Base-by-base conservation (phyloP, 2,329 filamentous ascomycete genomes). In the Didymella pinodella region DNA sequence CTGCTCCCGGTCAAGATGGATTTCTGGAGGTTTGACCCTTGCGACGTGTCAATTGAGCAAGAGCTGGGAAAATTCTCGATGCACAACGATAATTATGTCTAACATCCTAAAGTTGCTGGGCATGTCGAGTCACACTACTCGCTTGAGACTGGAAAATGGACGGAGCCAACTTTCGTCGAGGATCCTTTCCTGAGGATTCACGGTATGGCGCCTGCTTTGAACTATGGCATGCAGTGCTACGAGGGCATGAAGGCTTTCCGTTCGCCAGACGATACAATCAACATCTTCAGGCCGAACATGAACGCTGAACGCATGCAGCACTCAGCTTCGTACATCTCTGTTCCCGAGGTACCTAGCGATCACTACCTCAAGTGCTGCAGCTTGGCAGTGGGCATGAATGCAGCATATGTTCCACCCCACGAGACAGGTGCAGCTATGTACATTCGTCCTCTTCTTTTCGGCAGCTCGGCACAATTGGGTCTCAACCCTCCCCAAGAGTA, bases 221-320 rank as follows among this genome's bases (percentile, higher is more conserved):
- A 99, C 84, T 99, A 99, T 78, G 74, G 94, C 58, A 93, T 97
- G 76, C 95, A 98, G 81, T 94, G 92, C 71, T 99, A 96, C 83
- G 95, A 99, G 78, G 95, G 95, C n/a, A 88, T 98, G 76, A 98
- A 98, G 80, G 93, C 94, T 54, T 97, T 97, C 85, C 92, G 94
- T 63, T 83, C 84, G 2, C 90, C 92, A 18, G 82, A 85, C 57
- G 86, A 90, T 76, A 79, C 80, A 59, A 93, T 98, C 80, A 87
- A 88, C 75, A 86, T 98, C 77, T 98, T 98, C 86, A 90, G 94
- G 4, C 91, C 94, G 0, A 85, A 89, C 72, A 88, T 89, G 74
- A 98, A 98, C 77, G 95, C 93, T 36, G 79, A 81, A 41, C 91
- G 94, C 59, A 87, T 98, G 83, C 90, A 92, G 75, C 88, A 93